These are phyloP conservation scores for Candida manassasensis DNA, from an alignment of 805 yeast genomes.

Conservation along the genomic window DNA sequence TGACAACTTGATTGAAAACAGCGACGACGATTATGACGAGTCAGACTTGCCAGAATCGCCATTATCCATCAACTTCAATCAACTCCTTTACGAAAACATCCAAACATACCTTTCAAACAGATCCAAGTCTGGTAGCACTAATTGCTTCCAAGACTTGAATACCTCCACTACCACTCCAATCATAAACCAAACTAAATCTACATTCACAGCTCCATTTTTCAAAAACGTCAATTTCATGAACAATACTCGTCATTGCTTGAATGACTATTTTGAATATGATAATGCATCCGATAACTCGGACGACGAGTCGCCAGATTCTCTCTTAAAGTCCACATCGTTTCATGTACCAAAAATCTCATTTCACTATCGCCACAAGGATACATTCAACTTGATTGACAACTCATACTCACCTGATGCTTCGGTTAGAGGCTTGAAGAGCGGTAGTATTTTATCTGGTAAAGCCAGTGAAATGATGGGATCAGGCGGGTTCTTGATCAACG, in stretches of 20 bases:
- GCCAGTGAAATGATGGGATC: constrained; percentile 43
- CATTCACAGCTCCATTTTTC: constrained; percentile 28
- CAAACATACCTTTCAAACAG: constrained; percentile 23
- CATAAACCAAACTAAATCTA: constrained; percentile 7
- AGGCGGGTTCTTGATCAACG: constrained; percentile 38
- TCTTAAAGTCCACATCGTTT: background rate
- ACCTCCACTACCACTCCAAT: constrained; percentile 1
- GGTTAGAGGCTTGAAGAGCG: constrained; percentile 29
- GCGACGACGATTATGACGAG: constrained; percentile 9
- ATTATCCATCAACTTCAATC: constrained; percentile 5
- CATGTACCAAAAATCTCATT: constrained; percentile 27
- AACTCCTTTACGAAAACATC: constrained; percentile 30
- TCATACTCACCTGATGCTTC: constrained; percentile 11
- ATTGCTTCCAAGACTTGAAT: background rate
- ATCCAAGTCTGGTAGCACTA: constrained; percentile 1
- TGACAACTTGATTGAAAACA: constrained; percentile 9
- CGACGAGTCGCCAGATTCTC: background rate
- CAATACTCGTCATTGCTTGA: constrained; percentile 23
- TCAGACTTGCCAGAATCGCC: constrained; percentile 2
- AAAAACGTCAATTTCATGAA: constrained; percentile 31
- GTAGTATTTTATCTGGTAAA: constrained; percentile 34
- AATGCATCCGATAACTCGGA: constrained; percentile 4
- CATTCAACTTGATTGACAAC: constrained; percentile 26
- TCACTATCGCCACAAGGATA: constrained; percentile 33
- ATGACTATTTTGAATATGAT: constrained; percentile 33